phyloP scores from a whole-genome alignment of 208 protist species.

The Naegleria lovaniensis region DNA sequence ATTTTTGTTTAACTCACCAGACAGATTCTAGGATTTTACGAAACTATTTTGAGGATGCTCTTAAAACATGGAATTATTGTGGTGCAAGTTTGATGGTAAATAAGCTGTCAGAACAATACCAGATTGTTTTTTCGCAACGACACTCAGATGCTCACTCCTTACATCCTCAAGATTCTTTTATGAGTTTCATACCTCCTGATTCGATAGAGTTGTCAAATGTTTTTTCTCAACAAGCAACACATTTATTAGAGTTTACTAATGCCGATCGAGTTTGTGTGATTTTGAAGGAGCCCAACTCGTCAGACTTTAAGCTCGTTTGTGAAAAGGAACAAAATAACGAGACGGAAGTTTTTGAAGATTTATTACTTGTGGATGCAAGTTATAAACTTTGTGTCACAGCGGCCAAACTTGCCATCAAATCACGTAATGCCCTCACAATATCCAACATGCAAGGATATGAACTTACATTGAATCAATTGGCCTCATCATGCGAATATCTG shows the following conservation, averaged over 20 bases:
- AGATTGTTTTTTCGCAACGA: not conserved
- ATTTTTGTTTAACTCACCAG: not conserved
- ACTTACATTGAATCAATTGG: not conserved
- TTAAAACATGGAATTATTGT: not conserved
- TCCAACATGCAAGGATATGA: not conserved
- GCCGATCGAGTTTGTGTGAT: not conserved
- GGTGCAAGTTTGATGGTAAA: not conserved
- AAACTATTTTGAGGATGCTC: not conserved
- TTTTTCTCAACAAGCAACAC: not conserved
- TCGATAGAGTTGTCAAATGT: not conserved
- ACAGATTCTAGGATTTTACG: not conserved
- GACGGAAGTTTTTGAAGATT: not conserved
- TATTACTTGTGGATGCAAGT: not conserved
- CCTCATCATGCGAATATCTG: not conserved
- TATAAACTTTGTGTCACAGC: not conserved
- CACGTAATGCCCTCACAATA: not conserved
- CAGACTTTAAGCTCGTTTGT: not conserved
- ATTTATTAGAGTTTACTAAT: not conserved
- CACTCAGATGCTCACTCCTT: not conserved
- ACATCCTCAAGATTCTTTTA: not conserved
- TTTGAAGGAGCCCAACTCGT: not conserved
- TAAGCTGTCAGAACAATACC: not conserved
- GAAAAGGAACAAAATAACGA: not conserved
- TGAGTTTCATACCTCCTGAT: not conserved
- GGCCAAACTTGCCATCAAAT: not conserved